Evolutionary conservation across 1,284 basidiomycete genomes (phyloP).

Genomic region (Irpex sp.): DNA sequence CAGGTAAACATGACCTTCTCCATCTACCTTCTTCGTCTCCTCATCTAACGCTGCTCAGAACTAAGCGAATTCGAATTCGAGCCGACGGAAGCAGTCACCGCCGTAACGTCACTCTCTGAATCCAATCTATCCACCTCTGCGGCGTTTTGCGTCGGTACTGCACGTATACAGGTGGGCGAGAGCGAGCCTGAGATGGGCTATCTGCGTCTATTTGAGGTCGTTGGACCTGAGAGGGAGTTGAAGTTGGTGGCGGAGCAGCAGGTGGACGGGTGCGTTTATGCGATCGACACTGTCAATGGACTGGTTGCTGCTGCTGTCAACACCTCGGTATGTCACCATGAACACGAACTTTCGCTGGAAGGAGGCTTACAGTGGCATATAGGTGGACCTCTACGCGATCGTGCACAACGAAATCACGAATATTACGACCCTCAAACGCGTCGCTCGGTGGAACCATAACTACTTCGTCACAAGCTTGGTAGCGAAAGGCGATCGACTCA

Average conservation of each 20-base stretch:
- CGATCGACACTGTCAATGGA: slow-evolving; percentile 43
- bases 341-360: background rate
- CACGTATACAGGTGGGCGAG: slow-evolving; percentile 43
- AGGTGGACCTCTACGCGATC: slow-evolving; percentile 22
- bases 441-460: slow-evolving; percentile 71
- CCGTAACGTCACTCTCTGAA: slow-evolving; percentile 37
- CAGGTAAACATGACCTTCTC: slow-evolving; percentile 39
- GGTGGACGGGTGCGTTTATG: slow-evolving; percentile 59
- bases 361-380: background rate
- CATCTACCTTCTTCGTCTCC: too few species aligned
- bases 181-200: slow-evolving; percentile 55
- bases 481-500: slow-evolving; percentile 44
- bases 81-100: slow-evolving; percentile 53
- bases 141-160: slow-evolving; percentile 56
- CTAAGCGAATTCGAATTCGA: slow-evolving; percentile 49
- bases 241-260: slow-evolving; percentile 20
- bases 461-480: slow-evolving; percentile 69
- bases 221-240: slow-evolving; percentile 22
- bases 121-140: slow-evolving; percentile 22
- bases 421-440: slow-evolving; percentile 32
- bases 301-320: slow-evolving; percentile 68
- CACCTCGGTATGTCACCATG: slow-evolving; percentile 51
- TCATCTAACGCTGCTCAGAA: too few species aligned
- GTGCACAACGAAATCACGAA: slow-evolving; percentile 14
- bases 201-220: slow-evolving; percentile 44